Conservation (phyloP, 2,329 filamentous ascomycete genomes). For the Waltergamsia citrina region DNA sequence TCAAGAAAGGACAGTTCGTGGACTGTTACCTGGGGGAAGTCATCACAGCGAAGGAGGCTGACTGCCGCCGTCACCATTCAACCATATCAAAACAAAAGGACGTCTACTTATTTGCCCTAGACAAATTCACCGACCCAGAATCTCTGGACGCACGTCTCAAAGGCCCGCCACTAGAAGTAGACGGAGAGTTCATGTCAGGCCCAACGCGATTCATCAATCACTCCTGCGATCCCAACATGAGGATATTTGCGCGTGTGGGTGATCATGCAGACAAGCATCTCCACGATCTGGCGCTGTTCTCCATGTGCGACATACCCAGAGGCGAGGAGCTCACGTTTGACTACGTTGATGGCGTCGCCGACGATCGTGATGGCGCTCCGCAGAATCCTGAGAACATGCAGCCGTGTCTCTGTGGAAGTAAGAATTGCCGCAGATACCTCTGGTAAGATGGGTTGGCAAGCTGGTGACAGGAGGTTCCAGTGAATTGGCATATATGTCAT, state of each 20-base stretch:
- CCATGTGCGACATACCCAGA: slow-evolving; percentile 52
- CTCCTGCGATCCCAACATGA: slow-evolving; percentile 68
- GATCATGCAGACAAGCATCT: slow-evolving; percentile 66
- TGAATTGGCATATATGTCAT: too few relatives aligned
- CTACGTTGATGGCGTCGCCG: slow-evolving; percentile 58
- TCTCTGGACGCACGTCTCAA: slow-evolving; percentile 47
- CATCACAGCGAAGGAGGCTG: slow-evolving; percentile 55
- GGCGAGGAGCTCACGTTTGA: slow-evolving; percentile 72
- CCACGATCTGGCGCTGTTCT: slow-evolving; percentile 72
- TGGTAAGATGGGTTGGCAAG: slow-evolving; percentile 36
- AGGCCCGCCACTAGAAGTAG: slow-evolving; percentile 48
- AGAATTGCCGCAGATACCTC: slow-evolving; percentile 58
- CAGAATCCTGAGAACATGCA: slow-evolving; percentile 43
- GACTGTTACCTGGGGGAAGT: slow-evolving; percentile 71
- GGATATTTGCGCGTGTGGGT: slow-evolving; percentile 70
- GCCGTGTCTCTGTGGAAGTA: slow-evolving; percentile 51
- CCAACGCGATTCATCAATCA: slow-evolving; percentile 80
- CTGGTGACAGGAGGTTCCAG: neutral
- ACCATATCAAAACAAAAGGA: slow-evolving; percentile 55
- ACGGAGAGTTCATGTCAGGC: slow-evolving; percentile 69
- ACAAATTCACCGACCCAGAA: slow-evolving; percentile 61
- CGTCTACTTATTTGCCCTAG: slow-evolving; percentile 70
- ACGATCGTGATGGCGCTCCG: slow-evolving; percentile 31
- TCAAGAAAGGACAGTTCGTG: slow-evolving; percentile 67
- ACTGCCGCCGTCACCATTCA: slow-evolving; percentile 49